Conservation (phyloP, 2,329 filamentous ascomycete species). For the Aspergillus sp. region DNA sequence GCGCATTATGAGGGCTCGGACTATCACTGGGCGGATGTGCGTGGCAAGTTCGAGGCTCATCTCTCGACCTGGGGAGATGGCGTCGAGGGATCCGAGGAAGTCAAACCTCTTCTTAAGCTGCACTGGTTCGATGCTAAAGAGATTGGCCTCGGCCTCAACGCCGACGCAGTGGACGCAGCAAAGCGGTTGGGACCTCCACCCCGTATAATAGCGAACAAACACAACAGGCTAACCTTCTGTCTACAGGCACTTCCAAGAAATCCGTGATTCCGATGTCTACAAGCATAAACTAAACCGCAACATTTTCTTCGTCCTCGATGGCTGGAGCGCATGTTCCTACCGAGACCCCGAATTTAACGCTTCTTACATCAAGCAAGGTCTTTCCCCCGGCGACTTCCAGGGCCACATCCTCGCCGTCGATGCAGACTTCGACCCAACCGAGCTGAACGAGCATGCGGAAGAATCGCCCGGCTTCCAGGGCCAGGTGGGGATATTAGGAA, state of each 20-base stretch:
- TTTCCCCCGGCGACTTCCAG: slow-evolving; percentile 23
- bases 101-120: slow-evolving; percentile 29
- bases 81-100: slow-evolving; percentile 22
- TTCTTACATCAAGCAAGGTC: neutral
- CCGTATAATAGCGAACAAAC: neutral
- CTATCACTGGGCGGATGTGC: neutral
- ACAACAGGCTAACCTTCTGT: neutral
- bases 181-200: neutral
- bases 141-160: neutral
- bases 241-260: neutral
- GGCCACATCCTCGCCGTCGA: slow-evolving; percentile 33
- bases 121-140: slow-evolving; percentile 32
- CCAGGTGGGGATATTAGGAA: slow-evolving; percentile 34
- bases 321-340: neutral
- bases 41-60: slow-evolving; percentile 14
- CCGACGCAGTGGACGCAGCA: neutral
- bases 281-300: neutral
- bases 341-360: neutral
- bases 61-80: slow-evolving; percentile 29
- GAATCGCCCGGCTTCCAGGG: slow-evolving; percentile 30
- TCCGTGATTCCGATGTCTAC: neutral
- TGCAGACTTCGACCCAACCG: slow-evolving; percentile 23
- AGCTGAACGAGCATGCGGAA: slow-evolving; percentile 20
- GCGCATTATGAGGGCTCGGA: slow-evolving; percentile 23
- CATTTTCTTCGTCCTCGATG: neutral